Conservation (phyloP, 352 stramenopile species). For the Plasmopara viticola region DNA sequence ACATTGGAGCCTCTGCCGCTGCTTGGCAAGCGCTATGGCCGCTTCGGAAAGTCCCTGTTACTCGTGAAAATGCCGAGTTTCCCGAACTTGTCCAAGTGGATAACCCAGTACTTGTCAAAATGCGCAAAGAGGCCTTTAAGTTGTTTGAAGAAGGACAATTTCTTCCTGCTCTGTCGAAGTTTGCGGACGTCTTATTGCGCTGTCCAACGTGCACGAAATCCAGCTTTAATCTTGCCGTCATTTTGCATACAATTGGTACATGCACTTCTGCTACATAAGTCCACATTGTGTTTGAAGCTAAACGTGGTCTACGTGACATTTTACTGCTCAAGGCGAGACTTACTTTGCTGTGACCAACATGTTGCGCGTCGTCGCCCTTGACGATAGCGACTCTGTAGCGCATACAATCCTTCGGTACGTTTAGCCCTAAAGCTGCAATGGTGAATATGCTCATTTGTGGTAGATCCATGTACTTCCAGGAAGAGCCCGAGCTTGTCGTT, state of each 20-base stretch:
- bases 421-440: not conserved
- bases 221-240: conserved; percentile 74
- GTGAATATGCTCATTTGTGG: not conserved
- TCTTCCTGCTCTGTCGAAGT: conserved; percentile 34
- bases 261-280: not conserved
- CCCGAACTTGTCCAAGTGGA: conserved; percentile 6
- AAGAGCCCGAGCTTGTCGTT: conserved; percentile 51
- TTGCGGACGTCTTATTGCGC: conserved; percentile 40
- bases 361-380: conserved; percentile 54
- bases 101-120: conserved; percentile 27
- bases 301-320: not conserved
- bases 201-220: conserved; percentile 52
- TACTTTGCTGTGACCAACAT: conserved; percentile 64
- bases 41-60: conserved; percentile 16
- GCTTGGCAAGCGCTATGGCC: conserved; percentile 15
- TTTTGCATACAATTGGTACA: conserved; percentile 59
- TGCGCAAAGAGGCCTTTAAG: conserved; percentile 34
- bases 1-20: not conserved
- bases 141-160: conserved; percentile 56
- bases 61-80: not conserved
- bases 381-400: conserved; percentile 68
- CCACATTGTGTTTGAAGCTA: not conserved
- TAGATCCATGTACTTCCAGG: conserved; percentile 57
- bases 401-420: conserved; percentile 64
- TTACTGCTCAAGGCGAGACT: conserved; percentile 36